Evolutionary conservation across 2,329 filamentous ascomycete genomes (phyloP), one percentile per base, ranked within the genome.

Genomic region (Capronia coronata): DNA sequence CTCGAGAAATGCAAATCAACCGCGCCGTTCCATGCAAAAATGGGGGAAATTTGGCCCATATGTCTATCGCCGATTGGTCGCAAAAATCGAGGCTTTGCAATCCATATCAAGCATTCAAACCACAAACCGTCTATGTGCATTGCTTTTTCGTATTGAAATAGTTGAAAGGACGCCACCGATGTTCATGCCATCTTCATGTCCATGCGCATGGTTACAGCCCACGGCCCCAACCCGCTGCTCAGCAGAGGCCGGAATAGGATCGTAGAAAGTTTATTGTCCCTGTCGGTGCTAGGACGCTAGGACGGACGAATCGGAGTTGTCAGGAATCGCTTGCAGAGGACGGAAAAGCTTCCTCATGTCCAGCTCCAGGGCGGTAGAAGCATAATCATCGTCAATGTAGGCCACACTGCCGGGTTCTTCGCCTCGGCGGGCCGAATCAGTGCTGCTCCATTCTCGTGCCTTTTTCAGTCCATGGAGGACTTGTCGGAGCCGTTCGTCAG

Each of bases 301-400:
- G 13, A 27, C 19, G 3, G 37, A 10, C 19, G 45, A 25, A 1
- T n/a, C 16, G 1, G 48, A 32, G 27, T 37, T 48, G 6, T 51
- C 52, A 34, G 21, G 19, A 5, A 54, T 25, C 14, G 27, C 43
- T 9, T 53, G 64, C 63, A 73, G 71, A 13, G 83, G 82, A 61
- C 75, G 79, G 65, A 87, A 87, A 43, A 88, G 72, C 59, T 81
- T 74, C 62, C 80, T 79, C 82, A 87, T 85, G 66, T 87, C 78
- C 53, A 87, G 71, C 6, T 80, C 84, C 58, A 84, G 71, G 63
- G 84, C 76, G 56, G 72, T 71, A 34, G 79, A 70, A 5, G 80
- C 83, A 62, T 82, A 87, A 50, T 78, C 75, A 55, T 82, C 78
- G 62, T 85, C 80, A 55, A 87, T 83, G 48, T 83, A 78, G 56